Percentiles rank a stretch among this genome's conserved stretches.
phyloP scores from a whole-genome alignment of 768 basidiomycete species.

The Russula sp. region DNA sequence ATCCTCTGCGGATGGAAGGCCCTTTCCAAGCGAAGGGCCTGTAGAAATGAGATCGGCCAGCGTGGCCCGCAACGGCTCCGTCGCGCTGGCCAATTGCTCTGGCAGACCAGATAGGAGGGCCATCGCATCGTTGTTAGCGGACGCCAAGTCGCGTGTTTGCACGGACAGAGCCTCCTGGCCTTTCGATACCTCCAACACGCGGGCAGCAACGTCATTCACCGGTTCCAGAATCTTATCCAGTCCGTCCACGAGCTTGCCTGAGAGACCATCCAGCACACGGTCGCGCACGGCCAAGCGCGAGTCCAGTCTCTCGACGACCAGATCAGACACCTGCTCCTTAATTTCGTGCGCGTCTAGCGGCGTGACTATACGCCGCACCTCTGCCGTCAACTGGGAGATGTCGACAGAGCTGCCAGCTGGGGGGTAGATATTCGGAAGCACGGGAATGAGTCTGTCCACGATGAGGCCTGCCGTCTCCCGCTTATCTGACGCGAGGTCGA shows the following conservation, averaged over 20 bases:
- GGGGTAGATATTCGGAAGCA: slow-evolving; percentile 41
- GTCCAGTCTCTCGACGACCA: slow-evolving; percentile 80
- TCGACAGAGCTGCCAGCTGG: slow-evolving; percentile 35
- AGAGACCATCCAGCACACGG: slow-evolving; percentile 52
- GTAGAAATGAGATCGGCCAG: slow-evolving; percentile 22
- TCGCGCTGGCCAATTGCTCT: slow-evolving; percentile 36
- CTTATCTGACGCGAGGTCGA: slow-evolving; percentile 84
- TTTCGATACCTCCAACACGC: slow-evolving; percentile 36
- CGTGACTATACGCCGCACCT: slow-evolving; percentile 63
- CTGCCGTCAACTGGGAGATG: slow-evolving; percentile 54
- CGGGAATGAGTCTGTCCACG: slow-evolving; percentile 60
- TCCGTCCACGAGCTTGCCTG: slow-evolving; percentile 47
- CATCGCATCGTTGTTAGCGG: slow-evolving; percentile 36
- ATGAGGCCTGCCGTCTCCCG: slow-evolving; percentile 81
- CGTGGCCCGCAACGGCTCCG: slow-evolving; percentile 36
- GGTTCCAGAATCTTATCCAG: slow-evolving; percentile 40
- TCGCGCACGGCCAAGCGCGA: slow-evolving; percentile 75
- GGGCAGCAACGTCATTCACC: slow-evolving; percentile 34
- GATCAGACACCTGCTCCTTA: slow-evolving; percentile 83
- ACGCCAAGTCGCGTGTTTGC: slow-evolving; percentile 33
- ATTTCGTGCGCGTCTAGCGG: slow-evolving; percentile 81
- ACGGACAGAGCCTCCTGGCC: slow-evolving; percentile 36
- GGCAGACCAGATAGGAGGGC: slow-evolving; percentile 43
- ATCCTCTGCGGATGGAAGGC: slow-evolving; percentile 16
- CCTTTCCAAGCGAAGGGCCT: slow-evolving; percentile 21